phyloP scores from a whole-genome alignment of 2,329 filamentous ascomycete species.

The Hymenoscyphus linearis region DNA sequence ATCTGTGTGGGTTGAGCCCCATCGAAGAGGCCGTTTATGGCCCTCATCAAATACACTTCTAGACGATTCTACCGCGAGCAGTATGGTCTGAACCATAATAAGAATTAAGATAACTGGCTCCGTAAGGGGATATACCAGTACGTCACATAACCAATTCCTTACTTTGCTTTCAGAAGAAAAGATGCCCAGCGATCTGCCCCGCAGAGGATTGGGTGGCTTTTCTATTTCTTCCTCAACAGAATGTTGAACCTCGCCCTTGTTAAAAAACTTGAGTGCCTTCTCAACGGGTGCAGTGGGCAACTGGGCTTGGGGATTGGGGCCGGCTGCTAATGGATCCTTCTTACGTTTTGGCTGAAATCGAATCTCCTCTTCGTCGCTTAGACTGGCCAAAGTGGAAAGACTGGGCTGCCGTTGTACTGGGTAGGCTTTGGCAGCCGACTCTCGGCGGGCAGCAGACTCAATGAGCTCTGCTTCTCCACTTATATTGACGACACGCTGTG shows the following conservation, averaged over 20 bases:
- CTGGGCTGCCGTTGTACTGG: slow-evolving; percentile 2
- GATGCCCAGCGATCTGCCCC: slow-evolving; percentile 78
- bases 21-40: slow-evolving; percentile 47
- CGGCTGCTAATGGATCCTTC: slow-evolving; percentile 32
- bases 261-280: slow-evolving; percentile 27
- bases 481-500: slow-evolving; percentile 94
- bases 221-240: slow-evolving; percentile 20
- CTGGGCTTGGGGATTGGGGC: slow-evolving; percentile 19
- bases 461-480: slow-evolving; percentile 85
- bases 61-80: slow-evolving; percentile 81
- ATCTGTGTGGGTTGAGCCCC: slow-evolving; percentile 48
- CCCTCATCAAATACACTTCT: slow-evolving; percentile 61
- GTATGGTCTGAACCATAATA: slow-evolving; percentile 80
- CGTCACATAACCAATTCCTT: slow-evolving; percentile 69
- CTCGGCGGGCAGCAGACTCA: slow-evolving; percentile 51
- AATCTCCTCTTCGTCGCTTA: slow-evolving; percentile 23
- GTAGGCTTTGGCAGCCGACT: slow-evolving; percentile 8
- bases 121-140: slow-evolving; percentile 79
- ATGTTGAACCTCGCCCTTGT: slow-evolving; percentile 16
- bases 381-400: slow-evolving; percentile 14
- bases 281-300: slow-evolving; percentile 28
- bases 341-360: slow-evolving; percentile 24
- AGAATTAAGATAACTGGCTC: slow-evolving; percentile 83
- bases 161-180: slow-evolving; percentile 75
- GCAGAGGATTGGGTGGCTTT: slow-evolving; percentile 67